Base-by-base conservation (phyloP, 2,329 filamentous ascomycete genomes). In the Fusarium gaditjirri region DNA sequence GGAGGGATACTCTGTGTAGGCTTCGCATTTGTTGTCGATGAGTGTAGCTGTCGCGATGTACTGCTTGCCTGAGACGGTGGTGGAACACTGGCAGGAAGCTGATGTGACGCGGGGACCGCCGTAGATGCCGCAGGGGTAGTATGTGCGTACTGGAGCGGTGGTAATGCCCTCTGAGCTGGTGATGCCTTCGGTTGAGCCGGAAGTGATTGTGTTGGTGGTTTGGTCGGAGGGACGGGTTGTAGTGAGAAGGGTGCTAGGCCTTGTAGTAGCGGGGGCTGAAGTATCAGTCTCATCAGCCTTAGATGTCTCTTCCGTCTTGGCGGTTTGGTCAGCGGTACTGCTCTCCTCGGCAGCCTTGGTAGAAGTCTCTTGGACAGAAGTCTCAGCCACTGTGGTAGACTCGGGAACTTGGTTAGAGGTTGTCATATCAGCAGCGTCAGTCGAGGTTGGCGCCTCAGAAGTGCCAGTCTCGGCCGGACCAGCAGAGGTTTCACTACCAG, bases 11-110 rank as follows among this genome's bases (percentile, higher is more conserved):
- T 50, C 61, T 3, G 54, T 63, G n/a, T 63, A 63, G 0, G 31
- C 43, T 8, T 31, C 38, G 0, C 61, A 63, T 6, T n/a, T 8
- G 2, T 43, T 31, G 4, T 63, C 61, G n/a, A 63, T 33, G 36
- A 63, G 13, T 19, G 61, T 36, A 2, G 54, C 47, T 10, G 54
- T 60, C 4, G 35, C 54, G 55, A 60, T 8, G 39, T 63, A 63
- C n/a, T 60, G 54, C 31, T 63, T 63, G 12, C 55, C 61, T 1
- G 29, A 42, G 25, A 63, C 21, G 14, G 62, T 65, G 10, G 58
- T 65, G 8, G 23, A 29, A 16, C 62, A 65, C 13, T 62, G 58
- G n/a, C 62, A 65, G 42, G 62, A 63, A 6, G 62, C 33, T 11
- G 47, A 41, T 8, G 57, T 38, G 0, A 65, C 58, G 0, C 49